Evolutionary conservation across 495 filamentous ascomycete species (phyloP), one percentile per base, ranked within the genome.

Genomic region (Evernia prunastri): DNA sequence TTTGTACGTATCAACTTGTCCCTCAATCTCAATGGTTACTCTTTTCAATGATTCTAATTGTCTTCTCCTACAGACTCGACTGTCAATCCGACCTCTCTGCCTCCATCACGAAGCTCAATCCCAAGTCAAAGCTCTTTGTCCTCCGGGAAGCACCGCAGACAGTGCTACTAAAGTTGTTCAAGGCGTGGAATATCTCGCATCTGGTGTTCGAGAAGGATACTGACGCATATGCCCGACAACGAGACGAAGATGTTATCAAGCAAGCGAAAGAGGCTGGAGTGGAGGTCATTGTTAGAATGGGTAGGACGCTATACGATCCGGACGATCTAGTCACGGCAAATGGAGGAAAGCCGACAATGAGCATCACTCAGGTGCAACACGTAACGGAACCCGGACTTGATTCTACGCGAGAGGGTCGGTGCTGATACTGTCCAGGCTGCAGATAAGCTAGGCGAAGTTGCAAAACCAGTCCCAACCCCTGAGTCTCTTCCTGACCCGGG

Each of bases 161-260:
- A 1, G 72, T 89, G 1, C 75, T 89, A 15, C 82, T 83, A 2
- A 89, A 88, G 67, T 73, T 89, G 0, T 88, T 87, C 78, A 82
- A 83, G 68, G 76, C 79, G 47, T 89, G 86, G 87, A 80, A 79
- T 25, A 81, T 88, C 33, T 84, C 84, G 1, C 87, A 89, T 75
- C 72, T 89, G 5, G 87, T 89, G 0, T 90, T 89, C 67, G 87
- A 89, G 70, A 87, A 86, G 66, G 87, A 90, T 64, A 87, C 85
- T 4, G 87, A 89, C 74, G 78, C 85, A 0, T 89, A 89, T 70
- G 87, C 82, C 6, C 75, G 79, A 13, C 78, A 84, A 20, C 71
- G 87, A 42, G 87, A 90, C 72, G 76, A 71, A 47, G 69, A 70
- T 12, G 77, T 89, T 39, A 74, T 80, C 18, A 71, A 75, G 8